Base-by-base conservation (phyloP, 2,329 filamentous ascomycete genomes). In the Aspergillus japonicus region DNA sequence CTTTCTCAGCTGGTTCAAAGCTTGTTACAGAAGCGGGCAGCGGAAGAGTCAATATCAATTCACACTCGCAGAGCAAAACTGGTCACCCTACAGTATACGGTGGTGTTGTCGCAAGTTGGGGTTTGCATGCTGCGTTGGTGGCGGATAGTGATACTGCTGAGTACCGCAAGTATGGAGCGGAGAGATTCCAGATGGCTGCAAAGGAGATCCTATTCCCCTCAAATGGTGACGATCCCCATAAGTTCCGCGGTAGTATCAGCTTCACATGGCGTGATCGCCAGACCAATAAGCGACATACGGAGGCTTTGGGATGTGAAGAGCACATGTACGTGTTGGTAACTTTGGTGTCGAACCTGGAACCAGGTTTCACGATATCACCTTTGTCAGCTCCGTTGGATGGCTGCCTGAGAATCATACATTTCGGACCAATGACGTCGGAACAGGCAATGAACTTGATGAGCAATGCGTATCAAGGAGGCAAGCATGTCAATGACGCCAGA, bases 51-150 rank as follows among this genome's bases (percentile, higher is more conserved):
- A 61, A 64, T 33, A 65, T 77, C 14, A 39, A 57, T 50, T 26
- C 19, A 29, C 23, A 57, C 29, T 31, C 42, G 48, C 33, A 39
- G 33, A 44, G 65, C 76, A 29, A 67, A 52, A 58, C 74, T n/a
- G 67, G 74, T 33, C 68, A 74, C 23, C 70, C 64, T 54, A 71
- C 66, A 4, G 68, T 83, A 2, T 84, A 89, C 68, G 93, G 92
- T 26, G 89, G 89, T 24, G 91, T 97, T 23, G 93, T 98, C 2
- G 89, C 88, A 49, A 95, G 90, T 73, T 96, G 96, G 84, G 94
- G 90, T 21, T 87, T 98, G 69, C 94, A 98, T 71, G 91, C 93
- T 31, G 87, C 89, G 47, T 83, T 98, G 3, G 92, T 98, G 23
- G 92, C 91, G 67, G 92, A 97, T 78, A 95, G 90, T 74, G 94